Evolutionary conservation across 2,329 filamentous ascomycete species (phyloP), one percentile per base, ranked within the genome.

Genomic region (Claviceps spartinae): DNA sequence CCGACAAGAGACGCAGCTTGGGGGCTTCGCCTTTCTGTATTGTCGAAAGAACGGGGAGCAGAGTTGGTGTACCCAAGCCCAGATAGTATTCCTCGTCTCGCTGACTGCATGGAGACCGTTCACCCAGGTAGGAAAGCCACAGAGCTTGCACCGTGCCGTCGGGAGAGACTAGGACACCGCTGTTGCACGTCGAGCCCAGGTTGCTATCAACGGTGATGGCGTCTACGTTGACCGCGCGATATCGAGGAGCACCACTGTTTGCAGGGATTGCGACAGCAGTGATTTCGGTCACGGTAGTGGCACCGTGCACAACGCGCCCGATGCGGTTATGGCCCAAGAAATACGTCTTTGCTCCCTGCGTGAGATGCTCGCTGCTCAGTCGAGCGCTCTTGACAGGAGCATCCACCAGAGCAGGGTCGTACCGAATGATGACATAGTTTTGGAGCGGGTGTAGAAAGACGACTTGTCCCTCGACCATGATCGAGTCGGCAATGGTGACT

Each of bases 251-350:
- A 1, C 88, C 82, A 0, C 87, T 85, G 68, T 95, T 97, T 26
- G 93, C 89, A 0, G 93, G 94, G 55, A 98, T 97, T 0, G 90
- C 88, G 3, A 97, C 93, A 2, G 93, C 93, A 11, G 91, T 97
- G 62, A 98, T 94, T 66, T 98, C 93, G 0, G 94, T 98, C 14
- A 98, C 89, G 0, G 86, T 88, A 0, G 93, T 97, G 60, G 95
- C 89, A 5, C 89, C 87, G 59, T 96, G 88, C 4, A 97, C 91
- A 42, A 96, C 88, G 38, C 91, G 82, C 55, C 91, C 85, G 58
- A 96, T 97, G 58, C 94, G 84, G 65, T 98, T 98, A 72, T 95
- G 94, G n/a, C 93, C 94, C 56, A 98, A 86, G 69, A 98, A 98
- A 59, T 95, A 90, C 0, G 90, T 96, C 53, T 91, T 85, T 48